Evolutionary conservation across 2,329 filamentous ascomycete species (phyloP), one percentile per base, ranked within the genome.

Genomic region (Penicillium sp.): DNA sequence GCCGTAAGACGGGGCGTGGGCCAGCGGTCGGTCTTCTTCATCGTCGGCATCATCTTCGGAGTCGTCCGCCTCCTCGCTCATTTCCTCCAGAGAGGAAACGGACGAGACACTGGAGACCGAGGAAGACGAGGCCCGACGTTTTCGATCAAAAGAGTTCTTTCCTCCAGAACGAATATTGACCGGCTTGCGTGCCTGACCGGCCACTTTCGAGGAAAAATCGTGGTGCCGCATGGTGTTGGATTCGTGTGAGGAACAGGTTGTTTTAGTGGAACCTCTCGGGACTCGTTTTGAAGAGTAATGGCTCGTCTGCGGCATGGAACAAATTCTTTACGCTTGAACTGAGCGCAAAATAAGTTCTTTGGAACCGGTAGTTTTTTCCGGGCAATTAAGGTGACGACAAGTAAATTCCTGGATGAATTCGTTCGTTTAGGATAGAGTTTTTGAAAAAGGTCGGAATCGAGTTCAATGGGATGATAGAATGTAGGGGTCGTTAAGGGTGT

Each of bases 1-100:
- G 45, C 56, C 61, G 59, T 64, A 66, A 61, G 67, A 67, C 64
- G 65, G 63, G 61, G 60, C 58, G 40, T 57, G 56, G 32, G 56
- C 59, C 47, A 60, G 62, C 44, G 65, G 63, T 44, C 60, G 55
- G 37, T 68, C 66, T 37, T 68, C 60, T 45, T 69, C 65, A 39
- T 70, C 66, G 32, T 68, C 66, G 10, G 62, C 62, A 47, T 61
- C 60, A 30, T 62, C 62, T 34, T 65, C 65, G 6, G 60, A 61
- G 15, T 59, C 60, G 32, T 63, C 59, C 15, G 48, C 56, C n/a
- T 62, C 61, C 25, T 64, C 60, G 30, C 60, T 63, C 18, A 61
- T 35, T 5, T 61, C 61, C 13, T 54, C 56, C 2, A 65, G 50
- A 3, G 57, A 62, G 2, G 62, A 63, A 13, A 65, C 54, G 0